Conservation (phyloP, 129 eudicot species). For the Oenanthe sinensis region DNA sequence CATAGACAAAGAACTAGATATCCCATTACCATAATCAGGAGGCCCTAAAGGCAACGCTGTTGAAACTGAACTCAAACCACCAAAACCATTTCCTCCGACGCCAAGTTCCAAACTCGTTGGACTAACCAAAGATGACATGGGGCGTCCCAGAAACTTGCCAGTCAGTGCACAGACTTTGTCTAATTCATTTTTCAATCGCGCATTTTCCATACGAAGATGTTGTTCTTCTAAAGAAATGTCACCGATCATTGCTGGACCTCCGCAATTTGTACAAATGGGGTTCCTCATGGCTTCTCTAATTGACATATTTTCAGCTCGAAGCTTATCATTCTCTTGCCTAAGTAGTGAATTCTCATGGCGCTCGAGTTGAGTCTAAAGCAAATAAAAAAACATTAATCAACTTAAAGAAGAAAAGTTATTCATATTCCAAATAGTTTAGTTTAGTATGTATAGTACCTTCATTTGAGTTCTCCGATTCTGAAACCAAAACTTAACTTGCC, state of each 20-base stretch:
- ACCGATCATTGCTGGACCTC: conserved; percentile 92
- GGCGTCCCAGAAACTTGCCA: conserved; percentile 83
- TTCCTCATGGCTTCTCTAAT: conserved; percentile 92
- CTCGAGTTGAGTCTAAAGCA: conserved; percentile 70
- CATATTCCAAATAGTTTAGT: not conserved
- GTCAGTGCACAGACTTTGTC: conserved; percentile 86
- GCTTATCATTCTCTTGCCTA: conserved; percentile 94
- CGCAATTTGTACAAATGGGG: conserved; percentile 88
- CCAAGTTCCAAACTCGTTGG: conserved; percentile 82
- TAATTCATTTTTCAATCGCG: conserved; percentile 71
- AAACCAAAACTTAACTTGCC: conserved; percentile 98
- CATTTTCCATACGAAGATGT: conserved; percentile 85
- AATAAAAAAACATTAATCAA: not conserved
- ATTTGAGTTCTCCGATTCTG: conserved; percentile 96
- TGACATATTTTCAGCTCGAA: conserved; percentile 89
- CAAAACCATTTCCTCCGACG: conserved; percentile 59
- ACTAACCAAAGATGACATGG: conserved; percentile 37
- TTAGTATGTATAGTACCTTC: conserved; percentile 43
- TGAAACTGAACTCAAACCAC: conserved; percentile 33
- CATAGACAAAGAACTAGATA: conserved; percentile 37
- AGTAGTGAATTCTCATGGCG: conserved; percentile 88
- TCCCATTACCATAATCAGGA: conserved; percentile 55
- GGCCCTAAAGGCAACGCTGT: conserved; percentile 51
- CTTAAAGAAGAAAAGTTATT: not conserved
- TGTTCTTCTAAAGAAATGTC: conserved; percentile 88